A percentile compares a stretch with the other conserved stretches of the same genome.
phyloP scores from a whole-genome alignment of 768 basidiomycete species.

The Galerina marginata region DNA sequence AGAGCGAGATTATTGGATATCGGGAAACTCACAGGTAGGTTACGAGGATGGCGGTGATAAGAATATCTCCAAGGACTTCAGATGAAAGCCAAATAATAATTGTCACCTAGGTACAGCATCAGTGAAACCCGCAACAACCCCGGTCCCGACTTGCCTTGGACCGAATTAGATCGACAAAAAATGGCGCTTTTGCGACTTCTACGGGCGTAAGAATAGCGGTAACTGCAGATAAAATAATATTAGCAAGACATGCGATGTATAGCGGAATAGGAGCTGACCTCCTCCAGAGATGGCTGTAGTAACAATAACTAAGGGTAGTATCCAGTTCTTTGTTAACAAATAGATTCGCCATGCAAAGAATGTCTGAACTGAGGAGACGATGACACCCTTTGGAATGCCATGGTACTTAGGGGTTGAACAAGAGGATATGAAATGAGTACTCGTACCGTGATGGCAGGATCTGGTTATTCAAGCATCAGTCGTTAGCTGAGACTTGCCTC shows the following conservation, averaged over 20 bases:
- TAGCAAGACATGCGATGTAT: neutral
- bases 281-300: constrained; percentile 19
- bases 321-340: constrained; percentile 26
- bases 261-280: constrained; percentile 17
- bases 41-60: constrained; percentile 49
- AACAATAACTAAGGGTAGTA: constrained; percentile 20
- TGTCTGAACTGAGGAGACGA: constrained; percentile 46
- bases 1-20: neutral
- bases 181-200: constrained; percentile 20
- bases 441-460: constrained; percentile 47
- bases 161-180: constrained; percentile 28
- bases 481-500: neutral
- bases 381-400: constrained; percentile 40
- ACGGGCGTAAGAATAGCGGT: constrained; percentile 29
- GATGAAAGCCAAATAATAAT: constrained; percentile 45
- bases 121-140: neutral
- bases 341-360: constrained; percentile 48
- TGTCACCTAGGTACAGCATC: constrained; percentile 9
- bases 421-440: neutral
- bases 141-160: constrained; percentile 22
- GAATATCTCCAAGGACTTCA: constrained; percentile 45
- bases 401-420: neutral
- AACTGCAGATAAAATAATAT: constrained; percentile 16
- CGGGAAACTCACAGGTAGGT: constrained; percentile 39
- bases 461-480: constrained; percentile 25